Base-by-base conservation (phyloP, 768 basidiomycete genomes). In the Erythrobasidium yunnanense region DNA sequence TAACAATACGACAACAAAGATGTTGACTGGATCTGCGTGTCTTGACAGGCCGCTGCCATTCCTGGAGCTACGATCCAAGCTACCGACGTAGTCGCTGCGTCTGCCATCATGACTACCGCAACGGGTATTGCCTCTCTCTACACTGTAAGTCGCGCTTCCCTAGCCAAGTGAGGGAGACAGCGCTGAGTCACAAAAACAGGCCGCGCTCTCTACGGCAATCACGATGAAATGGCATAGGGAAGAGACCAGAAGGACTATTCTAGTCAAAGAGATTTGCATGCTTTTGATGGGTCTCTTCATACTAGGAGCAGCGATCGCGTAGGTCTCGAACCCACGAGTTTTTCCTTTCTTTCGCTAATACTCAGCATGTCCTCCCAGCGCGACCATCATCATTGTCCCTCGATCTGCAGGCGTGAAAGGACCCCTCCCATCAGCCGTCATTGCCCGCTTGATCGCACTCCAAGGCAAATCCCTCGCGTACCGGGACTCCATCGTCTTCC, bases 311-410 rank as follows among this genome's bases (percentile, higher is more conserved):
- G 54, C 54, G 11, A 55, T 55, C 27, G 34, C 34, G 54, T 52
- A 23, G 25, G 50, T 52, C 50, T 22, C 8, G 15, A 23, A 52
- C 50, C 50, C 27, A 22, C 13, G 29, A 23, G 50, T 13, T 52
- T 15, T 42, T 42, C 38, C 38, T 11, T 11, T 11, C n/a, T 11
- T 11, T 25, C 27, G 50, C 13, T 23, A 20, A 8, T 30, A 8
- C 29, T 22, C 8, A 52, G 25, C 27, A 20, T 52, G 8, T 52
- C 8, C 27, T 8, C 50, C 15, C 18, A 52, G 50, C 50, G 54
- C 54, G 34, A 55, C 54, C 23, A 32, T 55, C 27, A 55, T 55
- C 25, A 55, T 55, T 30, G 54, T 55, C 13, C 54, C 54, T 22
- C 15, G 34, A 8, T 29, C 23, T 23, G 54, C 54, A 30, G 54